A percentile compares a stretch with the other conserved stretches of the same genome.
These are phyloP conservation scores for Takakia lepidozioides DNA, from an alignment of 225 moss, liverwort and hornwort species.

Conservation along the genomic window DNA sequence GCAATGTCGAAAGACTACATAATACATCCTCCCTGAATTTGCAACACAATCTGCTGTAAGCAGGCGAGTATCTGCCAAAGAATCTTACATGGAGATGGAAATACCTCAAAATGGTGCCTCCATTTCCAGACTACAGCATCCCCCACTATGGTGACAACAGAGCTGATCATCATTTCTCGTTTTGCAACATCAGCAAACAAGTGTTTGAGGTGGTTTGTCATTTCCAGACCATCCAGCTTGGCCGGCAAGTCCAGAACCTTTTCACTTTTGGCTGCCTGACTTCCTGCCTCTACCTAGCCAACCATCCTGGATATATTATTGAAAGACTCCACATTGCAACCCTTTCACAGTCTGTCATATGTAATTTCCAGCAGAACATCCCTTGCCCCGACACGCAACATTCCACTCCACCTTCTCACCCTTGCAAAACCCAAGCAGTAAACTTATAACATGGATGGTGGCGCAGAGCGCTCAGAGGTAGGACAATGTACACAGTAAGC, in stretches of 20 bases:
- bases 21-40: too few relatives aligned
- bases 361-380: too few relatives aligned
- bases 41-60: too few relatives aligned
- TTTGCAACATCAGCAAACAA: slow-evolving; percentile 83
- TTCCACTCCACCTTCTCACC: not conserved
- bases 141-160: slow-evolving; percentile 82
- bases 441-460: not conserved
- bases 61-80: too few relatives aligned
- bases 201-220: slow-evolving; percentile 73
- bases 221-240: slow-evolving; percentile 83
- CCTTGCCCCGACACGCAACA: not conserved
- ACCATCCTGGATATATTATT: too few relatives aligned
- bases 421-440: not conserved
- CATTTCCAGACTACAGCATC: slow-evolving; percentile 77
- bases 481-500: too few relatives aligned
- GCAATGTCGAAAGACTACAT: too few relatives aligned
- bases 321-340: too few relatives aligned
- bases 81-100: slow-evolving; percentile 74
- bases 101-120: slow-evolving; percentile 85
- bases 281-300: slow-evolving; percentile 66
- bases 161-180: slow-evolving; percentile 82
- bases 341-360: too few relatives aligned
- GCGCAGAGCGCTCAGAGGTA: too few relatives aligned
- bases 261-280: slow-evolving; percentile 52
- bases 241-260: slow-evolving; percentile 67